These are phyloP conservation scores for Elsinoe batatas DNA, from an alignment of 2,329 filamentous ascomycete genomes.

Conservation along the genomic window DNA sequence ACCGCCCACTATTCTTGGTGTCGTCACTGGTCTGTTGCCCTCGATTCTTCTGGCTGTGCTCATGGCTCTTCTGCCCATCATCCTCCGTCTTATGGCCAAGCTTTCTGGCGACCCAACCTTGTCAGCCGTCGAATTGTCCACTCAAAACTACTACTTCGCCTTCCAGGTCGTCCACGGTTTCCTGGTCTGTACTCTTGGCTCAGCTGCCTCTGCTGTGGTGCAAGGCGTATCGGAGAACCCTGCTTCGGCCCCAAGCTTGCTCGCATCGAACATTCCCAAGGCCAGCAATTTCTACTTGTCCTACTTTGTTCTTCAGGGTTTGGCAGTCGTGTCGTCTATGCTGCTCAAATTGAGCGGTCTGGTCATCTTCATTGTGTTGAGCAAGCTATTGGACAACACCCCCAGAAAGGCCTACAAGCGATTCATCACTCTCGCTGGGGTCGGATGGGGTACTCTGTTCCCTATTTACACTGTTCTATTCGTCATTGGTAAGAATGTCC, in stretches of 20 bases:
- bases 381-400: slow-evolving; percentile 64
- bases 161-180: slow-evolving; percentile 92
- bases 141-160: slow-evolving; percentile 82
- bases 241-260: slow-evolving; percentile 19
- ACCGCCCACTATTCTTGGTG: slow-evolving; percentile 62
- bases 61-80: slow-evolving; percentile 74
- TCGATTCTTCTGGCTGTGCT: slow-evolving; percentile 68
- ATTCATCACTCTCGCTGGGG: slow-evolving; percentile 62
- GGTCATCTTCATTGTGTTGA: slow-evolving; percentile 61
- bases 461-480: slow-evolving; percentile 73
- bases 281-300: slow-evolving; percentile 92
- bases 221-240: slow-evolving; percentile 56
- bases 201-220: slow-evolving; percentile 63
- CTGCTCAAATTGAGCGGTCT: slow-evolving; percentile 67
- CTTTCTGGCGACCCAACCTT: slow-evolving; percentile 64
- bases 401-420: slow-evolving; percentile 71
- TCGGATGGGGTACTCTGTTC: slow-evolving; percentile 76
- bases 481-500: slow-evolving; percentile 53
- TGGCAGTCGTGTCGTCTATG: slow-evolving; percentile 65
- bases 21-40: slow-evolving; percentile 77
- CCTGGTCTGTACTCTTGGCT: slow-evolving; percentile 72
- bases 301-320: slow-evolving; percentile 87
- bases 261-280: slow-evolving; percentile 50
- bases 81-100: slow-evolving; percentile 74
- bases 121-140: slow-evolving; percentile 74